A percentile compares a stretch with the other conserved stretches of the same genome.
Evolutionary conservation across 257 asterid species (phyloP).

Genomic region (Fraxinus cuspidata): DNA sequence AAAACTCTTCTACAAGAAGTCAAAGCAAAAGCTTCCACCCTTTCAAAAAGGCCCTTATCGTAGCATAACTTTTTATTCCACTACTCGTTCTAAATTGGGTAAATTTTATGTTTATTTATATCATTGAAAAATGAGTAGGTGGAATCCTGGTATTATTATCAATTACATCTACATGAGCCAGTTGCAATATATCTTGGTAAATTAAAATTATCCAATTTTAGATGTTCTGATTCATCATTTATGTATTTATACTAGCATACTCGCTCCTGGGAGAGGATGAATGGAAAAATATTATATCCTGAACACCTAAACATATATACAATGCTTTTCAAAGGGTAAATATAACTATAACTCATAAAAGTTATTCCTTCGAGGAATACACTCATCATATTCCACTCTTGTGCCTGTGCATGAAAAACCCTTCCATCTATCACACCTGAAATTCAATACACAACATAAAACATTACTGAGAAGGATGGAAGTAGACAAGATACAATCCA

Average conservation of each 20-base stretch:
- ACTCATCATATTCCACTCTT: constrained; percentile 47
- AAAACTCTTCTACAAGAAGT: no score
- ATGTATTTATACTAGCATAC: background rate
- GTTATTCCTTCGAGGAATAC: constrained; percentile 54
- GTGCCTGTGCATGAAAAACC: constrained; percentile 64
- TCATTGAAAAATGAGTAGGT: no score
- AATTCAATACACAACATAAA: background rate
- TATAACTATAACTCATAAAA: constrained; percentile 47
- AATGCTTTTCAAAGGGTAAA: background rate
- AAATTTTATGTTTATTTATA: no score
- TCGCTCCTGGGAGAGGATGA: background rate
- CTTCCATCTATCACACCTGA: constrained; percentile 89
- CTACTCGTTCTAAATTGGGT: no score
- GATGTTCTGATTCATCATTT: background rate
- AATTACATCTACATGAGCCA: no score
- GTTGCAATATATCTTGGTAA: no score
- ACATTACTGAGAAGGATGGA: background rate
- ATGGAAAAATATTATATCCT: background rate
- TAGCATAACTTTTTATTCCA: no score
- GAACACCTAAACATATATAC: background rate
- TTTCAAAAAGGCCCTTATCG: no score
- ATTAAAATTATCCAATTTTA: background rate
- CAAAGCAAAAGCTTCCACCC: no score
- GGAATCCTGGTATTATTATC: no score
- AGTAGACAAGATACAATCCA: background rate